Conservation (phyloP, 352 stramenopile species). For the Pythium dissotocum region DNA sequence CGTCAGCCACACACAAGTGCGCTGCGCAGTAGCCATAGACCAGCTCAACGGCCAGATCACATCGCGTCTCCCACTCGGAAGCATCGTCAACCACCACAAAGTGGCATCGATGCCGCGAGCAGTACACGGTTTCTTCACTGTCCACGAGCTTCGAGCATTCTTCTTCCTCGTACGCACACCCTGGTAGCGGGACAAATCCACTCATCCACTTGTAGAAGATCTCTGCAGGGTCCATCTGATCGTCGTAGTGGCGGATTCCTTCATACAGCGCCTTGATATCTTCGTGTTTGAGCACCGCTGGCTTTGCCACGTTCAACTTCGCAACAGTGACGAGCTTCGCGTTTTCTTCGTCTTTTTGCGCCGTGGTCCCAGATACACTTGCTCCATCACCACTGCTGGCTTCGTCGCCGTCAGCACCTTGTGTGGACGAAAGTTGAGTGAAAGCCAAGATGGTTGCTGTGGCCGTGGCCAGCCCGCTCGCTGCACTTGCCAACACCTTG, state of each 20-base stretch:
- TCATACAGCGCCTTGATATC: constrained; percentile 41
- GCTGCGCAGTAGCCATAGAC: constrained; percentile 28
- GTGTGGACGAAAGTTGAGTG: not conserved
- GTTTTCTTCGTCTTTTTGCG: not conserved
- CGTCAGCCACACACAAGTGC: constrained; percentile 6
- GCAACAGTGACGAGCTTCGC: not conserved
- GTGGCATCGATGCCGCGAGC: constrained; percentile 32
- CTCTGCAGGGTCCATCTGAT: constrained; percentile 45
- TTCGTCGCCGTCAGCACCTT: constrained; percentile 24
- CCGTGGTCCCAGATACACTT: not conserved
- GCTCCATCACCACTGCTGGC: constrained; percentile 6
- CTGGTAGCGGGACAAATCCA: constrained; percentile 48
- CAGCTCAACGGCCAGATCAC: constrained; percentile 26
- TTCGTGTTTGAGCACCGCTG: constrained; percentile 25
- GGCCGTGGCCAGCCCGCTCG: not conserved
- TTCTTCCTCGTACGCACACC: constrained; percentile 34
- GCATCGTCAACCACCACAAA: not conserved
- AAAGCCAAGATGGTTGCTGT: not conserved
- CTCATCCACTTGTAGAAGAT: constrained; percentile 63
- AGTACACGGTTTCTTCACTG: constrained; percentile 24
- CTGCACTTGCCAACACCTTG: constrained; percentile 13
- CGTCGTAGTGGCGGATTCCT: constrained; percentile 66
- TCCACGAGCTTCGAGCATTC: constrained; percentile 40
- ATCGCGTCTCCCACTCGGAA: constrained; percentile 21
- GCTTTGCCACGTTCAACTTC: constrained; percentile 2